These are phyloP conservation scores for Crotalaria pallida DNA, from an alignment of 306 rosid species.

Conservation along the genomic window DNA sequence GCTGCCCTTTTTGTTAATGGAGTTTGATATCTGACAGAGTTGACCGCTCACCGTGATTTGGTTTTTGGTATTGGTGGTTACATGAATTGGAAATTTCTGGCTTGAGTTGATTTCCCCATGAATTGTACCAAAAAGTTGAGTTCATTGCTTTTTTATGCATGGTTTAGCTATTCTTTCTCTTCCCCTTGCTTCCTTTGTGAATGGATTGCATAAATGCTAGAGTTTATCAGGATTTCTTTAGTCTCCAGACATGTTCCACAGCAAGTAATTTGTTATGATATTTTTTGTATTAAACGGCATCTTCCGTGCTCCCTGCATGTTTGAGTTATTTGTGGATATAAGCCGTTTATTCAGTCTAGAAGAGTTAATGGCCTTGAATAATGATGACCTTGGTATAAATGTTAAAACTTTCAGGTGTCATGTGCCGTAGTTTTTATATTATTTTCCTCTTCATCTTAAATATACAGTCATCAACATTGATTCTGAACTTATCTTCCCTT, in stretches of 20 bases:
- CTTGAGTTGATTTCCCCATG: background rate
- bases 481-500: too few relatives aligned
- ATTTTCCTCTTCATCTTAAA: too few relatives aligned
- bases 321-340: too few relatives aligned
- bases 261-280: background rate
- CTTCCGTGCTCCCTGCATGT: too few relatives aligned
- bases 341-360: too few relatives aligned
- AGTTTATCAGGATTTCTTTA: background rate
- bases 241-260: background rate
- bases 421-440: too few relatives aligned
- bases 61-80: background rate
- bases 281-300: background rate
- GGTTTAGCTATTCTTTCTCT: background rate
- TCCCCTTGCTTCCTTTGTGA: background rate
- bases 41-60: slow-evolving; percentile 1
- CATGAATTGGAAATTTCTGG: background rate
- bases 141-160: slow-evolving; percentile 5
- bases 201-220: background rate
- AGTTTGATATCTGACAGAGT: background rate
- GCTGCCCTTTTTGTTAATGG: background rate
- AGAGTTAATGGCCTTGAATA: too few relatives aligned
- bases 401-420: too few relatives aligned
- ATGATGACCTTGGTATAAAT: too few relatives aligned
- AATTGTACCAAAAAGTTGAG: background rate
- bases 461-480: too few relatives aligned